phyloP scores from a whole-genome alignment of 2,329 filamentous ascomycete species.

The Phaeophleospora eucalypticola region DNA sequence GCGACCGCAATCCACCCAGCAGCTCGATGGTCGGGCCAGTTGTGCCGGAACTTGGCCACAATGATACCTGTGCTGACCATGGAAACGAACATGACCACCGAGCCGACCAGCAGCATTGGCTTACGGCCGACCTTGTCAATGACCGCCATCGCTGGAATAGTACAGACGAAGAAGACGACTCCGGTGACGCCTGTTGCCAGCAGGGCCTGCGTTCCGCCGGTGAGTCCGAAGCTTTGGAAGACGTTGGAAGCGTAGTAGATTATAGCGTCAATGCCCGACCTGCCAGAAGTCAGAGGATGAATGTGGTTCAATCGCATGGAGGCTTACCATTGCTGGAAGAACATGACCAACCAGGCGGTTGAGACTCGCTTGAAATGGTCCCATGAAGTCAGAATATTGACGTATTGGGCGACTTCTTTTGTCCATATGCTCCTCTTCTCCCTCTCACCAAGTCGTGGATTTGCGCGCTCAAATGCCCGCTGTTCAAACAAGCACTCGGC shows the following conservation, averaged over 20 bases:
- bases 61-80: constrained; percentile 51
- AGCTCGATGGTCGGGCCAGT: constrained; percentile 39
- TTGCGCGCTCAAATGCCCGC: constrained; percentile 23
- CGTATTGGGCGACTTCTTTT: constrained; percentile 13
- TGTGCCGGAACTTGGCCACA: constrained; percentile 49
- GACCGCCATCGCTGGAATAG: constrained; percentile 37
- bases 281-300: too few species aligned
- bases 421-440: constrained; percentile 10
- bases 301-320: constrained; percentile 32
- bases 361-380: constrained; percentile 42
- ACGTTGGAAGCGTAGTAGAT: constrained; percentile 41
- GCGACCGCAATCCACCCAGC: constrained; percentile 65
- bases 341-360: constrained; percentile 48
- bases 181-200: constrained; percentile 41
- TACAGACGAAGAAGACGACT: constrained; percentile 40
- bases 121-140: constrained; percentile 42
- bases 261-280: constrained; percentile 39
- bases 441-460: constrained; percentile 6
- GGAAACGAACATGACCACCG: constrained; percentile 45
- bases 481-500: constrained; percentile 53
- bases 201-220: constrained; percentile 32
- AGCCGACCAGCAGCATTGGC: constrained; percentile 39
- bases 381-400: constrained; percentile 20
- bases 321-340: constrained; percentile 50
- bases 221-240: constrained; percentile 40